phyloP scores from a whole-genome alignment of 2,329 filamentous ascomycete species.

The Claviceps africana region DNA sequence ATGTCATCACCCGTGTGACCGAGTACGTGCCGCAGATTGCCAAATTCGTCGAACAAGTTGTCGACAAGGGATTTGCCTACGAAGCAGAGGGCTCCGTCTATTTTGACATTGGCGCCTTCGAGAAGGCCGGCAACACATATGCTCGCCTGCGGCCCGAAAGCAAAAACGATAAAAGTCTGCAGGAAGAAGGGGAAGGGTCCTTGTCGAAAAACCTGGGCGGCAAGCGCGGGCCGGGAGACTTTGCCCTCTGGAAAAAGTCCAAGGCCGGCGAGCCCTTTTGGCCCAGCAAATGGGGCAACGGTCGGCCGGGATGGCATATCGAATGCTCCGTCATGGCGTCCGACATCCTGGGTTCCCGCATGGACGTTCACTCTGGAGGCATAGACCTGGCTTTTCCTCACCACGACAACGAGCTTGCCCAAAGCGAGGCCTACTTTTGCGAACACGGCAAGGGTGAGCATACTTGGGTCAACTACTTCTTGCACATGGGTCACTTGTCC shows the following conservation, averaged over 20 bases:
- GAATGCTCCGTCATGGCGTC: conserved; percentile 95
- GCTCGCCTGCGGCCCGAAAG: conserved; percentile 76
- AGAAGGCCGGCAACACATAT: conserved; percentile 72
- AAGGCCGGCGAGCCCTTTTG: conserved; percentile 87
- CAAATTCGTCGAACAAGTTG: conserved; percentile 66
- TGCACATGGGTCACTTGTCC: conserved; percentile 81
- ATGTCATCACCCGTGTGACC: conserved; percentile 77
- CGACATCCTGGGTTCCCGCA: conserved; percentile 65
- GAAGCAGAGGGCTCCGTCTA: conserved; percentile 75
- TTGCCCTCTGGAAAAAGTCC: conserved; percentile 85
- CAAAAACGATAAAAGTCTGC: conserved; percentile 65
- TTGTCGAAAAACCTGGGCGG: conserved; percentile 45
- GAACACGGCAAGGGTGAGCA: conserved; percentile 35
- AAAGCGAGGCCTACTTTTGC: conserved; percentile 75
- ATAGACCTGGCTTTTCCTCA: conserved; percentile 86
- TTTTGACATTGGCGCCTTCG: conserved; percentile 81
- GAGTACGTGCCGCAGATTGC: conserved; percentile 84
- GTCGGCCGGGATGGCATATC: conserved; percentile 90
- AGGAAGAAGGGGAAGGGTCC: conserved; percentile 82
- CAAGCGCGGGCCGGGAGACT: conserved; percentile 71
- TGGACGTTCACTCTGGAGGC: conserved; percentile 89
- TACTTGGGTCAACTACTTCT: conserved; percentile 90
- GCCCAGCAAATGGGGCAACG: conserved; percentile 76
- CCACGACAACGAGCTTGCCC: conserved; percentile 83
- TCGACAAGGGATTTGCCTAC: conserved; percentile 79